Conservation (phyloP, 257 asterid species). For the Petunia secreta region DNA sequence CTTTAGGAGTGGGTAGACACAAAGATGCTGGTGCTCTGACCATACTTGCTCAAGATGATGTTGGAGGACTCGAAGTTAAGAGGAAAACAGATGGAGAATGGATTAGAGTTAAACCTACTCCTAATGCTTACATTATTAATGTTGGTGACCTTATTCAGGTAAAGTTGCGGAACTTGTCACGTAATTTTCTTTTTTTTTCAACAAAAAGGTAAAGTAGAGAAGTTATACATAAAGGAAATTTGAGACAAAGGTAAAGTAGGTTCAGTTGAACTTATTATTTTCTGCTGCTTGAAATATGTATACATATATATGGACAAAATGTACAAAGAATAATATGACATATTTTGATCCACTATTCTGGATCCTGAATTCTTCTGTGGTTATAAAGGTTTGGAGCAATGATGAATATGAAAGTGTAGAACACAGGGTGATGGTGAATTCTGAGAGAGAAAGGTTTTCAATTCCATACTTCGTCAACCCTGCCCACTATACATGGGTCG, state of each 20-base stretch:
- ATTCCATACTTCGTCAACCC: constrained; percentile 74
- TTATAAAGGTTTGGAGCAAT: constrained; percentile 72
- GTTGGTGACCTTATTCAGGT: constrained; percentile 79
- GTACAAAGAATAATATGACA: too few relatives aligned
- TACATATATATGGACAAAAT: background rate
- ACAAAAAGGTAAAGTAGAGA: too few relatives aligned
- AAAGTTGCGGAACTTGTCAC: background rate
- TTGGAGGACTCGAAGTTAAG: constrained; percentile 77
- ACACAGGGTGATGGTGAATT: constrained; percentile 66
- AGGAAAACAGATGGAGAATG: constrained; percentile 76
- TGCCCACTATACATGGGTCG: constrained; percentile 55
- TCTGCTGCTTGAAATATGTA: background rate
- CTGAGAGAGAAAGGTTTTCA: constrained; percentile 61
- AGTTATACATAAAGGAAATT: too few relatives aligned
- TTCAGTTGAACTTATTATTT: background rate
- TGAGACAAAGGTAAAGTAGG: background rate
- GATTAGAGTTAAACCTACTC: constrained; percentile 70
- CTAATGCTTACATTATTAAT: constrained; percentile 63
- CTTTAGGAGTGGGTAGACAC: constrained; percentile 77
- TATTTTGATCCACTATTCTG: too few relatives aligned
- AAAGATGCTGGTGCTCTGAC: constrained; percentile 69
- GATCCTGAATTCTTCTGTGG: background rate
- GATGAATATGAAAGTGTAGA: constrained; percentile 76
- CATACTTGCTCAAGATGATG: constrained; percentile 65
- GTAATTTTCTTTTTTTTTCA: too few relatives aligned